phyloP scores from a whole-genome alignment of 2,329 filamentous ascomycete species.

The Lasiodiplodia sp. region DNA sequence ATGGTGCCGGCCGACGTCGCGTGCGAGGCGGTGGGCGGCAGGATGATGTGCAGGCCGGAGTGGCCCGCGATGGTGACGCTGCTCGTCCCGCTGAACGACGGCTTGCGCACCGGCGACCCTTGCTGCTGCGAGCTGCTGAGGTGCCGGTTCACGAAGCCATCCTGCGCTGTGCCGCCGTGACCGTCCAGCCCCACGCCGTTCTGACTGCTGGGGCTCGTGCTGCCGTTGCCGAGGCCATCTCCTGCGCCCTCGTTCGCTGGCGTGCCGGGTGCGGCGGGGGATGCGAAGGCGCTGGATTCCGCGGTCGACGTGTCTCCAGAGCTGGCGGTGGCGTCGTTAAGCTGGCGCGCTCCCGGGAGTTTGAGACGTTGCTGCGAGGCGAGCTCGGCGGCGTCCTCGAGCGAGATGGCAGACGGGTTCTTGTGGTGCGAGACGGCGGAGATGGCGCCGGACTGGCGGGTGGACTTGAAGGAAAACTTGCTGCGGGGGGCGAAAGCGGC shows the following conservation, averaged over 20 bases:
- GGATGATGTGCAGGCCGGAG: constrained; percentile 73
- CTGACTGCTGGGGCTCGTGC: neutral
- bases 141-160: constrained; percentile 32
- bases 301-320: constrained; percentile 26
- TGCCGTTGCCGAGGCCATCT: neutral
- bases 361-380: constrained; percentile 56
- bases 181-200: constrained; percentile 42
- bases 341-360: constrained; percentile 47
- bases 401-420: constrained; percentile 61
- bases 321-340: neutral
- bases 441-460: constrained; percentile 45
- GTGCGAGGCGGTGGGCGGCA: constrained; percentile 74
- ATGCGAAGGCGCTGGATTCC: constrained; percentile 24
- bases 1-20: constrained; percentile 77
- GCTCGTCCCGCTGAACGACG: constrained; percentile 65
- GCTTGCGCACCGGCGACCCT: constrained; percentile 47
- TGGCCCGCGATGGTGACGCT: constrained; percentile 73
- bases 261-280: constrained; percentile 15
- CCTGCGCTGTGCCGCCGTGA: constrained; percentile 34
- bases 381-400: constrained; percentile 64
- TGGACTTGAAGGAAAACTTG: constrained; percentile 82
- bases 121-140: constrained; percentile 29
- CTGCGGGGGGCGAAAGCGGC: constrained; percentile 74
- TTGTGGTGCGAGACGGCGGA: constrained; percentile 60
- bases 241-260: constrained; percentile 32